Base-by-base conservation (phyloP, 495 filamentous ascomycete species). In the Lepraria neglecta region DNA sequence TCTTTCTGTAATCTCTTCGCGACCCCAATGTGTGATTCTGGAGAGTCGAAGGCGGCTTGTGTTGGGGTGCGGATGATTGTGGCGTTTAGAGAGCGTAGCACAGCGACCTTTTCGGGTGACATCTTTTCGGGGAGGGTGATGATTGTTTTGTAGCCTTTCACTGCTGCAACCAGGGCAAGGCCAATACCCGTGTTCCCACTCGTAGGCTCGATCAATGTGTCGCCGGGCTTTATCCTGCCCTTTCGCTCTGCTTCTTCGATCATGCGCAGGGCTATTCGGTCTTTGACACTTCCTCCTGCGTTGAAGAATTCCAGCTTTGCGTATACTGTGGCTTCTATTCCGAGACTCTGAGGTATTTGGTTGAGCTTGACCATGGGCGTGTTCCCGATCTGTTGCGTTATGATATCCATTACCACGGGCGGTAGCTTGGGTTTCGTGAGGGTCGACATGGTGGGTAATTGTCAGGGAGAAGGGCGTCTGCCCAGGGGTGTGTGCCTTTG, bases 121-220 rank as follows among this genome's bases (percentile, higher is more conserved):
- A 99, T 99, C 79, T 99, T 99, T 77, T 99, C 94, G 43, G 94
- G 94, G 3, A 99, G 83, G 0, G 94, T 99, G 69, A 99, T 99
- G 73, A 99, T 97, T 17, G 90, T 94, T 73, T 92, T 94, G 76
- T 99, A 98, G 55, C 85, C 81, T 77, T 97, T 97, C 62, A 99
- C 87, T 9, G 94, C 94, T 38, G 83, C 92, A 17, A 97, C 92
- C 47, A 99, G 80, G 19, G 94, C 94, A 54, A 99, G 77, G 27
- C 94, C 94, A 67, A 99, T 99, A 66, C 94, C 94, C 71, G 94
- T 99, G 68, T 99, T 99, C 38, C 94, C 94, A 69, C 89, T 95
- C 35, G 94, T 99, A 9, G 94, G 94, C 79, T 99, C 94, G 68
- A 99, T 99, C 61, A 99, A 75, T 17, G 91, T 96, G 71, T 99